A percentile compares a stretch with the other conserved stretches of the same genome.
Conservation (phyloP, 768 basidiomycete genomes). For the Leccinum sublutescens region DNA sequence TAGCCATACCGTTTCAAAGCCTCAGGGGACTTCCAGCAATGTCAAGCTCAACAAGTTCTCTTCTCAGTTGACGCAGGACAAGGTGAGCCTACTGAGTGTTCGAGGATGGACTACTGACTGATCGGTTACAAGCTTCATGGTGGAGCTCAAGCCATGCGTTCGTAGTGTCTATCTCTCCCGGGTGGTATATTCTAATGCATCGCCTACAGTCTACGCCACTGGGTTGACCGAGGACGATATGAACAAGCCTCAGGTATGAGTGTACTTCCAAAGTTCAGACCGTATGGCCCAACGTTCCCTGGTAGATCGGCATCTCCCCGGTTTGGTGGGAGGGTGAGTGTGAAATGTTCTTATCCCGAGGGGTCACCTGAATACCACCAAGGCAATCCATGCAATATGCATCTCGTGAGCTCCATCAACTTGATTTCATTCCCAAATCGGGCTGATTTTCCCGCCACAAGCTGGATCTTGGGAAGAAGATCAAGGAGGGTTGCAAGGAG, state of each 20-base stretch:
- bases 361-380: constrained; percentile 22
- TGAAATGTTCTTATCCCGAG: neutral
- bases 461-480: constrained; percentile 76
- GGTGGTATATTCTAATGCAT: neutral
- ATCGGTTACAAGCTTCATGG: constrained; percentile 48
- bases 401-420: constrained; percentile 52
- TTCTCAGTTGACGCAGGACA: constrained; percentile 70
- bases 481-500: constrained; percentile 80
- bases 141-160: constrained; percentile 85
- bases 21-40: constrained; percentile 30
- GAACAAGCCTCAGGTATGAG: constrained; percentile 73
- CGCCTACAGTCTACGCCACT: constrained; percentile 60
- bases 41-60: constrained; percentile 73
- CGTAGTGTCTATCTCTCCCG: constrained; percentile 27
- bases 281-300: constrained; percentile 11
- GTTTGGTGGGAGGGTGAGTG: constrained; percentile 86
- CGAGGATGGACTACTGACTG: constrained; percentile 1
- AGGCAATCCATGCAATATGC: constrained; percentile 85
- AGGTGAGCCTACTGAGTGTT: constrained; percentile 43
- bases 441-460: constrained; percentile 29
- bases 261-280: neutral
- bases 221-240: constrained; percentile 79
- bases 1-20: constrained; percentile 22
- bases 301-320: constrained; percentile 80
- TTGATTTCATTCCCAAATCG: neutral